Evolutionary conservation across 352 stramenopile species (phyloP), one percentile per base, ranked within the genome.

Genomic region (Saprolegnia parasitica): DNA sequence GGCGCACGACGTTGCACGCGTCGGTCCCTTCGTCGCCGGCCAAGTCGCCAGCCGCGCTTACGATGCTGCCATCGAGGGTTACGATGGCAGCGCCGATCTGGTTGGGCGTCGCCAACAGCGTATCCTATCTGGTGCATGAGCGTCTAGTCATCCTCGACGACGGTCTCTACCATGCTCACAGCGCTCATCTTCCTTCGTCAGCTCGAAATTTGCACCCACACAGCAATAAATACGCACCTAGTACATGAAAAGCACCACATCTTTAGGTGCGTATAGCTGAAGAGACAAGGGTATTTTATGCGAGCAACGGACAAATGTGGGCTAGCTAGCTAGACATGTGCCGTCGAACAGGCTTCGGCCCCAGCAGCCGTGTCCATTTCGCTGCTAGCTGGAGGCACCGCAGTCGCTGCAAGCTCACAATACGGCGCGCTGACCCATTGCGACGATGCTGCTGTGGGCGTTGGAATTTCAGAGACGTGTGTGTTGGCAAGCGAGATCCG

Each of bases 61-160:
- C 72, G 52, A 93, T 80, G 61, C 81, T 75, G 32, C 85, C 81
- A 42, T 78, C 70, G 62, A 77, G 76, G 74, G 85, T 74, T 49
- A 90, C 62, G 54, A 93, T 81, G 29, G 91, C 68, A 50, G 81
- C 89, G 3, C 85, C 82, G 1, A 79, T 74, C 65, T 93, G 85
- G 32, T 70, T 52, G 9, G 63, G 46, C 10, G 55, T 26, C 15
- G 54, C 55, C 35, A 60, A 42, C 15, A 61, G 20, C n/a, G 63
- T 42, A 26, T 70, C 63, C 63, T 70, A 70, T 23, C 8, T 26
- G 56, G 11, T 47, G 18, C 13, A 16, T 24, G 29, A 42, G 26
- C 15, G 21, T 11, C 13, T 6, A 50, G 35, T 20, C 29, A 46
- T 37, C 16, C 40, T 24, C 37, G 20, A 2, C 32, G 18, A 23